Percentiles rank a stretch among this genome's conserved stretches.
phyloP scores from a whole-genome alignment of 202 grass and related monocot species.

The Digitaria exilis region DNA sequence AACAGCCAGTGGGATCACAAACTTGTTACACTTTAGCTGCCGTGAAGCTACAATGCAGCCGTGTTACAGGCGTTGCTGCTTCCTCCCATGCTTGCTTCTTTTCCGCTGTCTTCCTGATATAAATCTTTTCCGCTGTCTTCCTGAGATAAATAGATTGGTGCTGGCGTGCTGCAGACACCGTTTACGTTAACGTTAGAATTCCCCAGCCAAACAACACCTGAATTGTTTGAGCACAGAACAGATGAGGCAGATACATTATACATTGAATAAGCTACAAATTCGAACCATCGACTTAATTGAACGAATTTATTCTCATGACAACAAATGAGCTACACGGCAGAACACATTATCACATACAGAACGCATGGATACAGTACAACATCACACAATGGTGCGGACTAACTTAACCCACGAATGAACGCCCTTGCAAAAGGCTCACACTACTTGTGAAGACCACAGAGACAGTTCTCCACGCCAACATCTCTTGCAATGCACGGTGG shows the following conservation, averaged over 20 bases:
- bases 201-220: no score
- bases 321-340: conserved; percentile 27
- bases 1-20: no score
- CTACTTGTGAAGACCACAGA: conserved; percentile 51
- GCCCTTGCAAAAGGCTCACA: neutral
- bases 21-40: no score
- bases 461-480: conserved; percentile 50
- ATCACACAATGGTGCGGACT: conserved; percentile 7
- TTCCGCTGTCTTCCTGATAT: no score
- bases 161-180: no score
- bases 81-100: no score
- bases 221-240: neutral
- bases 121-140: no score
- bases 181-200: no score
- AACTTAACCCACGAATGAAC: neutral
- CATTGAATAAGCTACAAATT: neutral
- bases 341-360: conserved; percentile 44
- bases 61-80: no score
- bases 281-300: conserved; percentile 12
- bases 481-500: conserved; percentile 55
- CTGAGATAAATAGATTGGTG: no score
- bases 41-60: no score
- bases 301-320: conserved; percentile 1
- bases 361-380: conserved; percentile 31
- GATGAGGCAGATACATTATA: neutral